Base-by-base conservation (phyloP, 345 rosid genomes). In the Syzygium aqueum region DNA sequence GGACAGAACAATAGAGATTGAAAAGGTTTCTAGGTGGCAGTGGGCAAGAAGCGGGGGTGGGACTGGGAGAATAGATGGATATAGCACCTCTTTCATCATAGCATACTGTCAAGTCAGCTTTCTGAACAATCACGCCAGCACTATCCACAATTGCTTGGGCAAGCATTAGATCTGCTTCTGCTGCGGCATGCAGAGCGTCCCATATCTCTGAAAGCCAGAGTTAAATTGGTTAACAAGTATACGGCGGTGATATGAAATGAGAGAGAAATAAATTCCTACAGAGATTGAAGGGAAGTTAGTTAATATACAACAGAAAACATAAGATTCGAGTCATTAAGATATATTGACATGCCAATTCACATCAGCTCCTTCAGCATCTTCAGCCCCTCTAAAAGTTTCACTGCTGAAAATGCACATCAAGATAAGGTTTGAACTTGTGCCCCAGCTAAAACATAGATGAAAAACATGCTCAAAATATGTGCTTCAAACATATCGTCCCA, bases 111-210 rank as follows among this genome's bases (percentile, higher is more conserved):
- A 97, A 92, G 91, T 97, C 97, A 54, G 90, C 90, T 88, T 84
- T 94, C 86, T 97, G 96, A 84, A 94, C 90, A 53, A 96, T 96
- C 51, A 95, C 93, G 7, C 99, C 97, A 23, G 98, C 98, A 87
- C 98, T 93, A 63, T 96, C 97, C 27, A 97, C 89, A 56, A 95
- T 95, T 25, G 97, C 94, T 88, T 94, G 97, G 37, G 97, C 96
- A 83, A 95, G 92, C 23, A 87, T 77, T 78, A 94, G 50, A 52
- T 95, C 96, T 51, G 93, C 95, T 87, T 93, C 97, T 43, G 93
- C 94, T 27, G 99, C 97, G 77, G 96, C 95, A 87, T 94, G 91
- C 73, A 97, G 94, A 54, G 99, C 99, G 92, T 95, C 99, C 82
- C 82, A 73, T 73, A 73, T 73, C 49, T 73, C 82, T 73, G 82